Base-by-base conservation (phyloP, 1,139 yeast species). In the Candida tetrigidarum region DNA sequence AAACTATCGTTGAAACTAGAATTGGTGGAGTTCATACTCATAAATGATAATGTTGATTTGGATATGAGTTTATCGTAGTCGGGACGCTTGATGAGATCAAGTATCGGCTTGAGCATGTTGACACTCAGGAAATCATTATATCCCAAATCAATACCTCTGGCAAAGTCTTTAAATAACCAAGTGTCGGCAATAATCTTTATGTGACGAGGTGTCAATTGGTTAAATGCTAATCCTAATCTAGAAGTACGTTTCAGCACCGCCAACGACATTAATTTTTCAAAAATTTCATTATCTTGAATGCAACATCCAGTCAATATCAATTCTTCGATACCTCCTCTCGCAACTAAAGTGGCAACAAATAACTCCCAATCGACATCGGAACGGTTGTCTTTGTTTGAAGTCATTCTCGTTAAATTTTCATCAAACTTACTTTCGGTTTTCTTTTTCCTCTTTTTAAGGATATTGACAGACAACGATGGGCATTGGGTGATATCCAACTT, bases 291-390 rank as follows among this genome's bases (percentile, higher is more conserved):
- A 48, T 80, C 81, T 3, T 74, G 67, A 54, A 86, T 83, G 52
- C 86, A 81, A 51, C 92, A 86, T 20, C 95, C 93, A 11, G 86
- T 83, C 43, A 86, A 62, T 29, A 86, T 77, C 45, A 86, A 63
- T 55, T 85, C 92, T 45, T 83, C 89, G n/a, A 86, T 71, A 23
- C 92, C 92, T 28, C 84, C 85, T 50, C 89, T 69, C 2, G 83
- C 81, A 11, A 84, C 79, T 10, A 86, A 59, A 0, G 91, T 76
- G 1, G 91, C 92, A 3, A 84, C 82, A 50, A 86, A 70, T 36
- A 86, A 63, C 18, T 84, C 71, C 95, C 95, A 86, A 57, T 86
- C 87, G 84, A 83, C 82, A 48, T 85, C 92, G 7, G 83, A 73
- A 54, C 95, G 69, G 49, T 83, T 77, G 14, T 78, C 78, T 46